Percentiles rank a stretch among this genome's conserved stretches.
Evolutionary conservation across 2,329 filamentous ascomycete species (phyloP).

Genomic region (Fusarium abutilonis): DNA sequence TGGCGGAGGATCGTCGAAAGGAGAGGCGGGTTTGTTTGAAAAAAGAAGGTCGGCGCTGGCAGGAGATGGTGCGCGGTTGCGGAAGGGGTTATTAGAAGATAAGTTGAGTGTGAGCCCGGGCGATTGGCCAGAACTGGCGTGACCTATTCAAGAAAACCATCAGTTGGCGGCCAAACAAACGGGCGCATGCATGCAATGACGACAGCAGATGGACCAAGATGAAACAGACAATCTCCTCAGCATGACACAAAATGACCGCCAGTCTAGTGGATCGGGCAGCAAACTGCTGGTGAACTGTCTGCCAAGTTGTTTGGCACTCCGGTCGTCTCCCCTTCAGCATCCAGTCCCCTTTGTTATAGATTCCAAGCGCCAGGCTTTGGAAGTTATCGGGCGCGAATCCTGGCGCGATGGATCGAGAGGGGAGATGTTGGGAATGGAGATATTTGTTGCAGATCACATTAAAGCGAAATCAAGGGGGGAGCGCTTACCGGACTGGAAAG

Average conservation of each 20-base stretch:
- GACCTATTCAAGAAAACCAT: conserved; percentile 43
- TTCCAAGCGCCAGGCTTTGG: conserved; percentile 40
- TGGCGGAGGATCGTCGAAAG: conserved; percentile 67
- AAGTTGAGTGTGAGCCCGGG: conserved; percentile 70
- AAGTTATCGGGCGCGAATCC: conserved; percentile 34
- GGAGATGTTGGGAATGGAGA: conserved; percentile 30
- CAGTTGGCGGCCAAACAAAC: conserved; percentile 42
- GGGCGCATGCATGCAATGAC: conserved; percentile 47
- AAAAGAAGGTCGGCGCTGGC: conserved; percentile 50
- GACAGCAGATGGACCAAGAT: conserved; percentile 45
- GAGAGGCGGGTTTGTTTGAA: conserved; percentile 60
- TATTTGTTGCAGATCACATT: conserved; percentile 43
- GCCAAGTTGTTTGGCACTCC: conserved; percentile 42
- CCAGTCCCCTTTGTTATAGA: conserved; percentile 37
- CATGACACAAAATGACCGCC: conserved; percentile 46
- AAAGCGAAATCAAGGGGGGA: conserved; percentile 47
- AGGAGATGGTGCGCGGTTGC: conserved; percentile 75
- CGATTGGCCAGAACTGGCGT: conserved; percentile 41
- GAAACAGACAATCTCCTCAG: conserved; percentile 49
- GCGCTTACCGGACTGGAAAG: conserved; percentile 46
- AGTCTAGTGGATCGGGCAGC: conserved; percentile 43
- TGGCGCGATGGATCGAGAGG: conserved; percentile 26
- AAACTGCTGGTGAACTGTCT: conserved; percentile 37
- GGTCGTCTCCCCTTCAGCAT: conserved; percentile 27
- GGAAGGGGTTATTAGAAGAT: conserved; percentile 84